These are phyloP conservation scores for Neonectria hederae DNA, from an alignment of 2,329 filamentous ascomycete species.

Conservation along the genomic window DNA sequence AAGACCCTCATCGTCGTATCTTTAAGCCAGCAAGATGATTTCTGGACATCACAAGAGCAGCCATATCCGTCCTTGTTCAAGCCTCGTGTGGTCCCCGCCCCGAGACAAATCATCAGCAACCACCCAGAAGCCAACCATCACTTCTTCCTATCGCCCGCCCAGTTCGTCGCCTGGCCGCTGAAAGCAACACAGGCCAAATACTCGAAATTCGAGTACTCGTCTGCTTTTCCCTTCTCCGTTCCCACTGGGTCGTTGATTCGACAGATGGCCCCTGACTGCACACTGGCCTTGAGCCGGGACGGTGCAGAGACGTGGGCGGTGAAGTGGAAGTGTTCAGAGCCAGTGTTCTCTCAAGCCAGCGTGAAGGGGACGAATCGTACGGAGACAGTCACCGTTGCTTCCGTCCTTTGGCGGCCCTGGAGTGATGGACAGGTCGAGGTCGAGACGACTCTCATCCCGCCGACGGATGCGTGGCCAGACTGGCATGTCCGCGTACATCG, in stretches of 20 bases:
- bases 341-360: not conserved
- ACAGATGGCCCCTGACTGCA: constrained; percentile 49
- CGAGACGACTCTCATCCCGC: constrained; percentile 43
- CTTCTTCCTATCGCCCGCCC: constrained; percentile 53
- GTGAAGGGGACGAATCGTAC: rapidly evolving
- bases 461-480: constrained; percentile 46
- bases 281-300: constrained; percentile 44
- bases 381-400: not conserved
- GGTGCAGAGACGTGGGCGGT: constrained; percentile 44
- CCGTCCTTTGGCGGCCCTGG: constrained; percentile 40
- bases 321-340: constrained; percentile 40
- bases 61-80: constrained; percentile 30
- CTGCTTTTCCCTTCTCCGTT: constrained; percentile 56
- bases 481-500: constrained; percentile 46
- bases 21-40: constrained; percentile 48
- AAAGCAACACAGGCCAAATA: constrained; percentile 57
- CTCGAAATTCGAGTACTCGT: constrained; percentile 60
- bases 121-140: constrained; percentile 48
- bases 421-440: constrained; percentile 39
- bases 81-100: constrained; percentile 30
- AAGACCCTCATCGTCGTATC: constrained; percentile 58
- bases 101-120: constrained; percentile 58
- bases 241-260: constrained; percentile 48
- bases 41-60: constrained; percentile 56
- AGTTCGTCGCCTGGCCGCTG: constrained; percentile 50